These are phyloP conservation scores for Kalanchoe fedtschenkoi DNA, from an alignment of 164 flowering plant genomes.

Conservation along the genomic window DNA sequence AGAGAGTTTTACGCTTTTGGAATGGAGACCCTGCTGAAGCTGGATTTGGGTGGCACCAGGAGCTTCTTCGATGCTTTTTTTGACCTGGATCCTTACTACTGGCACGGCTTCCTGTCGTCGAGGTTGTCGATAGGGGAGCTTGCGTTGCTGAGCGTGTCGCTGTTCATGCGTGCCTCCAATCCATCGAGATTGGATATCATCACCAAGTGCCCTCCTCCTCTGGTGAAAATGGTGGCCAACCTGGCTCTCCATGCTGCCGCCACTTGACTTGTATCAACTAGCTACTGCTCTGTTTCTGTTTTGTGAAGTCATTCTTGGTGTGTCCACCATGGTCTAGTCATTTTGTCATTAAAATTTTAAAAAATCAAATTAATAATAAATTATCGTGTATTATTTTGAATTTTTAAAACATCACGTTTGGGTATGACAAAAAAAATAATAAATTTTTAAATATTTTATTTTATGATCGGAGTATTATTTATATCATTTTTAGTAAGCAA, in stretches of 20 bases:
- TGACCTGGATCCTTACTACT: slow-evolving; percentile 47
- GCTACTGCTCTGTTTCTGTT: not conserved
- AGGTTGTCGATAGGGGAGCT: slow-evolving; percentile 40
- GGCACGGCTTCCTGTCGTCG: slow-evolving; percentile 63
- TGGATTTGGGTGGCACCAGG: slow-evolving; percentile 56
- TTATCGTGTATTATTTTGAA: too few species aligned
- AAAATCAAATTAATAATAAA: too few species aligned
- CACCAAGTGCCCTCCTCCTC: slow-evolving; percentile 59
- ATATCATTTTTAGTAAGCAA: too few species aligned
- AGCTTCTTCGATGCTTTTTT: slow-evolving; percentile 74
- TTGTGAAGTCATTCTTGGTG: not conserved
- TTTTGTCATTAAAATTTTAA: too few species aligned
- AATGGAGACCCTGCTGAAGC: slow-evolving; percentile 69
- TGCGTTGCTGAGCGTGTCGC: slow-evolving; percentile 29
- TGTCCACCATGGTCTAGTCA: too few species aligned
- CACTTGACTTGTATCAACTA: not conserved
- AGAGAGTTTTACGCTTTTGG: slow-evolving; percentile 66
- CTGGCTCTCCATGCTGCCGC: slow-evolving; percentile 30
- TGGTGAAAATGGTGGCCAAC: slow-evolving; percentile 48
- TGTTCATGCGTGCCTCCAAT: slow-evolving; percentile 48
- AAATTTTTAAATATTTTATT: too few species aligned
- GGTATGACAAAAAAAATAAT: too few species aligned
- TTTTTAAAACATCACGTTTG: too few species aligned
- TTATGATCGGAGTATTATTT: too few species aligned
- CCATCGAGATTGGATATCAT: slow-evolving; percentile 46